Base-by-base conservation (phyloP, 495 filamentous ascomycete species). In the Aspergillus incahuasiensis region DNA sequence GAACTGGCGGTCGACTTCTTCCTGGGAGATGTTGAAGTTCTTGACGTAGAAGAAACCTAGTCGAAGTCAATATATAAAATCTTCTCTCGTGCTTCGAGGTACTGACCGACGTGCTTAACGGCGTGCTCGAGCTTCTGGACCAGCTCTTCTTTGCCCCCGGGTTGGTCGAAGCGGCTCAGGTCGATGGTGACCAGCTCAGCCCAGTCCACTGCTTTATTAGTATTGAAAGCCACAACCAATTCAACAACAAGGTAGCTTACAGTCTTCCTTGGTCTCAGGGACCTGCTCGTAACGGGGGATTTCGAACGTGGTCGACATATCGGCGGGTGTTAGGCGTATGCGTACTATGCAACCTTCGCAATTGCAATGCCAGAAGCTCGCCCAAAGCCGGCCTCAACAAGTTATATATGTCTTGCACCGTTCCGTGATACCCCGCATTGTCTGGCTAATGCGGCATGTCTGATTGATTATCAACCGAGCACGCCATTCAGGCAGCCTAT, bases 121-220 rank as follows among this genome's bases (percentile, higher is more conserved):
- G 82, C 82, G 60, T 85, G 77, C n/a, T 81, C 73, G 2, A 85
- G 71, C 57, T 80, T 78, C 42, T 76, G 74, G 0, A 80, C 81
- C 6, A 85, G 67, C 39, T 74, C 58, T 56, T 82, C 65, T 60
- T 82, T 82, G 4, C 79, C 80, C 19, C 78, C 79, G 0, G 76
- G 75, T 40, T 76, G 62, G 24, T 79, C 73, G 52, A 76, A 82
- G 6, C 67, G 67, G 32, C 69, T 68, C 0, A 85, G 68, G 55
- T 85, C 81, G 12, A 85, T 69, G 9, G 76, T 82, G 21, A 80
- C 64, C 5, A 85, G 73, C 18, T 85, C 80, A 18, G 81, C 79
- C 79, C 79, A 83, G 41, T 73, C 68, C 39, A 81, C 70, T 78
- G 20, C 6, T 21, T 42, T 32, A 46, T 59, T 55, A 62, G 61